Base-by-base conservation (phyloP, 768 basidiomycete genomes). In the Mrakia blollopis region DNA sequence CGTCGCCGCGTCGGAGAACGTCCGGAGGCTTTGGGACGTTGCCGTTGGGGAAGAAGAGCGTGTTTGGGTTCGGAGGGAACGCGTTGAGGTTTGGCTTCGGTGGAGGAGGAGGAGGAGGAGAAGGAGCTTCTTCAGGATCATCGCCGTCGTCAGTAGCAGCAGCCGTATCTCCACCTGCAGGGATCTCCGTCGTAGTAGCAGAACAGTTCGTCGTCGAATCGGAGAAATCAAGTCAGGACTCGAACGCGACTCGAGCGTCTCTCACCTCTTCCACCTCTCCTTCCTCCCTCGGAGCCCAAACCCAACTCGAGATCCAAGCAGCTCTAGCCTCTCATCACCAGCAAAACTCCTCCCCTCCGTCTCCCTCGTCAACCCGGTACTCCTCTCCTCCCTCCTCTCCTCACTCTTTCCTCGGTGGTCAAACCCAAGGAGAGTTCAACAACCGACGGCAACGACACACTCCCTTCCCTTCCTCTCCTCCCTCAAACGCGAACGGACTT, bases 281-380 rank as follows among this genome's bases (percentile, higher is more conserved):
- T 41, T 68, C 65, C 25, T 68, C 65, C 25, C 65, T 68, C 65
- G 65, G 65, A 8, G 65, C 65, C 13, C 65, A 68, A 21, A 68
- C 65, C 37, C 65, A 68, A 41, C 35, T 68, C 37, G 65, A 68
- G 39, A 68, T 68, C 37, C 65, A 68, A 68, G 65, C 65, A 11
- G 35, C n/a, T 21, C 39, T 68, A 3, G 62, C 62, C 6, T 32
- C 57, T 25, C 57, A 57, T 13, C 57, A 57, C 28, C 57, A 28
- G 14, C 57, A 57, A 25, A 25, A 68, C 35, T 39, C 37, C 30
- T 30, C 63, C 13, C 32, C 63, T 37, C 65, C 23, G 18, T 25
- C 35, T 39, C 65, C 35, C 65, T 39, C 37, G 0, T 35, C 63
- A 30, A 2, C 16, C 9, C 1, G 61, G 28, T 10, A 37, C 1